Percentiles rank a stretch among this genome's conserved stretches.
These are phyloP conservation scores for Oryza nivara DNA, from an alignment of 176 grass and related monocot species.

Conservation along the genomic window DNA sequence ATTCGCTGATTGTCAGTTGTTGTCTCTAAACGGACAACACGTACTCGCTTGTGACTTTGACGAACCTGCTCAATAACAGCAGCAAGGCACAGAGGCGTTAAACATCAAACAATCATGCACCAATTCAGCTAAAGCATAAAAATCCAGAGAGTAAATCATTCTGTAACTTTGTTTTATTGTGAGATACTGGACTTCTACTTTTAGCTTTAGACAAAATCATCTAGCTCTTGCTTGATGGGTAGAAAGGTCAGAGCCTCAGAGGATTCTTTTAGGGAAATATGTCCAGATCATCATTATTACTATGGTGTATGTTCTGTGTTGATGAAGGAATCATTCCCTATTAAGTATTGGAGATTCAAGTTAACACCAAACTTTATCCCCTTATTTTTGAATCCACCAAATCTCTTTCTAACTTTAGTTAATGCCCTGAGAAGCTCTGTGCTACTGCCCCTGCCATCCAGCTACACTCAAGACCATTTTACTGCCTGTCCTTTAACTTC, in stretches of 20 bases:
- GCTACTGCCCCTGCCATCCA: conserved; percentile 7
- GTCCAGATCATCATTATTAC: conserved; percentile 9
- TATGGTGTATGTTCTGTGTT: background rate
- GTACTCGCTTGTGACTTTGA: conserved; percentile 76
- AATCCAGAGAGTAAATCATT: background rate
- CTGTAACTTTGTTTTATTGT: conserved; percentile 20
- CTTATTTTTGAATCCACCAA: background rate
- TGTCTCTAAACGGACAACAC: conserved; percentile 84
- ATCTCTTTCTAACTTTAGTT: background rate
- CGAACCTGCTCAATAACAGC: conserved; percentile 54
- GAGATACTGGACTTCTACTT: background rate
- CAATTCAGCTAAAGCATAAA: conserved; percentile 6
- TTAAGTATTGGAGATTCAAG: background rate
- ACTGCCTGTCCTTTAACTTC: background rate
- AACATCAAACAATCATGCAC: conserved; percentile 38
- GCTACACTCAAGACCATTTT: background rate
- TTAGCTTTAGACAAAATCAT: background rate
- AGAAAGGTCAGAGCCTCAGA: background rate
- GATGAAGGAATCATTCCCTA: background rate
- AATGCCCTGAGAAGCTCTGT: background rate
- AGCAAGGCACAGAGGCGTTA: conserved; percentile 36
- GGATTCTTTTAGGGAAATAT: background rate
- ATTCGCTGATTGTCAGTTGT: conserved; percentile 67
- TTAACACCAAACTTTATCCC: background rate
- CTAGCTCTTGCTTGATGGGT: conserved; percentile 4